Evolutionary conservation across 331 rosid species (phyloP).

Genomic region (Malus hybrid): DNA sequence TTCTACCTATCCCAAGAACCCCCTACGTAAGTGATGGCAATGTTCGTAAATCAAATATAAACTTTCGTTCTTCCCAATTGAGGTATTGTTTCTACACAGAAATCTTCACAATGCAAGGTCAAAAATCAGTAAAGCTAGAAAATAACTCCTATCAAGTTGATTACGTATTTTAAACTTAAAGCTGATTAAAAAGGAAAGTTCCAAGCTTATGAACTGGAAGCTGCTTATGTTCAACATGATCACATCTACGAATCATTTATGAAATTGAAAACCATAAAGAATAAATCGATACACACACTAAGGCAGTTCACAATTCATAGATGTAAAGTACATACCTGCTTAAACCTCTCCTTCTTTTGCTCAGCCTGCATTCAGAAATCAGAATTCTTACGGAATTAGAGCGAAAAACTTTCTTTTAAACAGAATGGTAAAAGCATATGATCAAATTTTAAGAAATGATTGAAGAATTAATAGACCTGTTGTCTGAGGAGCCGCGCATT

Average conservation of each 20-base stretch:
- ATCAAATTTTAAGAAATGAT: background rate
- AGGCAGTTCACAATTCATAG: background rate
- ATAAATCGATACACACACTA: background rate
- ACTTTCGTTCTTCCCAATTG: background rate
- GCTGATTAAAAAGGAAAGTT: no score
- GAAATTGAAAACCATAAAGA: background rate
- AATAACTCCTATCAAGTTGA: no score
- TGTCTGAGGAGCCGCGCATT: slow-evolving; percentile 48
- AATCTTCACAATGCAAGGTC: no score
- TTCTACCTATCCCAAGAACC: background rate
- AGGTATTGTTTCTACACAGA: background rate
- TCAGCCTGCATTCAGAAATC: slow-evolving; percentile 46
- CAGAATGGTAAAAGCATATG: background rate
- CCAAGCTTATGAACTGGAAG: no score
- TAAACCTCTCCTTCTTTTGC: slow-evolving; percentile 34
- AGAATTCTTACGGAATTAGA: background rate
- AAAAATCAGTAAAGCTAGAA: no score
- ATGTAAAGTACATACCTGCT: slow-evolving; percentile 29
- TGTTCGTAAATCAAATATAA: background rate
- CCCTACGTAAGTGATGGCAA: no score
- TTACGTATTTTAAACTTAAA: no score
- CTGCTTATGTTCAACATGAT: no score
- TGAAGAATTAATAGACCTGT: slow-evolving; percentile 39
- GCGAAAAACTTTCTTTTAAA: background rate
- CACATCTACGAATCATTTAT: no score